Base-by-base conservation (phyloP, 768 basidiomycete genomes). In the Trametes cinnabarina region DNA sequence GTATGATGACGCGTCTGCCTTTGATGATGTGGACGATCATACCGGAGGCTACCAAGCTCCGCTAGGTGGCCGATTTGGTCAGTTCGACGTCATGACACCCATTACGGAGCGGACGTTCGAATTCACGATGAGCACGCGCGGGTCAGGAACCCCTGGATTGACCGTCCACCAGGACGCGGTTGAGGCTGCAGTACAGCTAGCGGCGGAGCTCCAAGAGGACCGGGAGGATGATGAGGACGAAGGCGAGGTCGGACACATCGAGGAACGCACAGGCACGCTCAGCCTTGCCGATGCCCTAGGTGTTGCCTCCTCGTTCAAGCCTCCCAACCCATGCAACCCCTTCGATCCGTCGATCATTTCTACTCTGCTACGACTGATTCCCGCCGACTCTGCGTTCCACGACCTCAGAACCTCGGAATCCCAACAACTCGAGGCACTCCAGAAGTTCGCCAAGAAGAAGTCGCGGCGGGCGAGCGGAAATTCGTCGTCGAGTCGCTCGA, bases 71-170 rank as follows among this genome's bases (percentile, higher is more conserved):
- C 82, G 90, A 25, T 89, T 91, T 68, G 90, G 88, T 34, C 79
- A 82, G 57, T 90, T 98, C 73, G 86, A 90, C 67, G 87, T 95
- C 55, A 94, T 99, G 94, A 98, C 96, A 9, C 96, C 97, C 3
- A 98, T 98, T 71, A 92, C 92, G 12, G 97, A 99, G 72, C 81
- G 95, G 40, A 98, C 97, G 10, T 83, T 83, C 66, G 97, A 98
- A 72, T 95, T 79, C 69, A 82, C 89, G 3, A 79, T 78, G 30
- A 88, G 84, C 64, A 88, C 84, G 15, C 77, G 83, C 20, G 67
- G 60, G n/a, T 60, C 64, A 32, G 67, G 66, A 1, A 69, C 72
- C 20, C 59, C 69, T 1, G 69, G 55, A 9, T 53, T 61, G 23
- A 64, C 67, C 43, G 68, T 57, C 40, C 62, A 60, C 39, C 59